These are phyloP conservation scores for Lachancea waltii DNA, from an alignment of 805 yeast species.

Conservation along the genomic window DNA sequence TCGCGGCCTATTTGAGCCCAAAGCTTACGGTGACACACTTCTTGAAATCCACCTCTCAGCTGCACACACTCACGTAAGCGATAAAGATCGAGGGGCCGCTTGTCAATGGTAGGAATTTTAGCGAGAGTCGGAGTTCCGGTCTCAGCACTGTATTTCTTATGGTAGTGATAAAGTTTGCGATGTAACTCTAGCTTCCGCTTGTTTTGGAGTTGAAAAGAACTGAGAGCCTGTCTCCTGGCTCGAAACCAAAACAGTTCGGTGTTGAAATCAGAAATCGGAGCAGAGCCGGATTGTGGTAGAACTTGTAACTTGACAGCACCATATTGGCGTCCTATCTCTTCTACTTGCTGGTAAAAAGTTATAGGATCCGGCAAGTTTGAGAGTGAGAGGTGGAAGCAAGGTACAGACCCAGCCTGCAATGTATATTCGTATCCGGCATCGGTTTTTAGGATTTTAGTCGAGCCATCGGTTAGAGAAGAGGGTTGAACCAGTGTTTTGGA, in stretches of 20 bases:
- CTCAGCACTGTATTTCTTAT: slow-evolving; percentile 26
- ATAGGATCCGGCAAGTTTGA: slow-evolving; percentile 18
- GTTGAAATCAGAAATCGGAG: slow-evolving; percentile 10
- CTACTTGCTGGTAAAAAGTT: slow-evolving; percentile 18
- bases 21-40: slow-evolving; percentile 55
- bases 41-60: slow-evolving; percentile 58
- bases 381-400: slow-evolving; percentile 15
- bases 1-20: slow-evolving; percentile 87
- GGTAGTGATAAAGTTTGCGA: slow-evolving; percentile 39
- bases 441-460: slow-evolving; percentile 2
- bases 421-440: slow-evolving; percentile 17
- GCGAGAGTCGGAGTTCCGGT: slow-evolving; percentile 16
- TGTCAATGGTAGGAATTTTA: slow-evolving; percentile 61
- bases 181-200: slow-evolving; percentile 43
- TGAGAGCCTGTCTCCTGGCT: slow-evolving; percentile 24
- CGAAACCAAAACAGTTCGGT: slow-evolving; percentile 24
- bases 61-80: slow-evolving; percentile 51
- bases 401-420: slow-evolving; percentile 18
- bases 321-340: slow-evolving; percentile 21
- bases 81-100: slow-evolving; percentile 58
- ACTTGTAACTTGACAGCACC: slow-evolving; percentile 22
- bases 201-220: slow-evolving; percentile 33
- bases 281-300: not conserved
- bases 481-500: slow-evolving; percentile 3
- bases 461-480: slow-evolving; percentile 1